These are phyloP conservation scores for Eutypella sp. DNA, from an alignment of 2,329 filamentous ascomycete genomes.

Conservation along the genomic window DNA sequence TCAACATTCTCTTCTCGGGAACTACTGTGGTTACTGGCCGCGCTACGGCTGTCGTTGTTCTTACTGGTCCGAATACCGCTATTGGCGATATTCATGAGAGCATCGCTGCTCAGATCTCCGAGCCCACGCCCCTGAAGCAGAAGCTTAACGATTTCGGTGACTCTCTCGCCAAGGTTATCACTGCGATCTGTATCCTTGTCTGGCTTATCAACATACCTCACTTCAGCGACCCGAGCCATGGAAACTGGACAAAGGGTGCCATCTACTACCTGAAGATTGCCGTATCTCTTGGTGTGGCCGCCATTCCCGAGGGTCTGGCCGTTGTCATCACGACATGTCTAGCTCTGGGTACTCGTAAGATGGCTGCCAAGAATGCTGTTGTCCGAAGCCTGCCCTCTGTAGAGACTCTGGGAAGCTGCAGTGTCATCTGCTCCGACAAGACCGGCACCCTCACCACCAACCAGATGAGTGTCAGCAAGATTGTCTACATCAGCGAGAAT, in stretches of 20 bases:
- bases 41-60: constrained; percentile 82
- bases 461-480: constrained; percentile 96
- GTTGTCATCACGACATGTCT: constrained; percentile 99
- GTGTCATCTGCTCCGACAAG: constrained; percentile 99
- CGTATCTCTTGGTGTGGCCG: constrained; percentile 93
- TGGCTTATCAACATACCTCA: constrained; percentile 99
- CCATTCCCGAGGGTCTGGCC: constrained; percentile 94
- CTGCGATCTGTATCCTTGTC: constrained; percentile 89
- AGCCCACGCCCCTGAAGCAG: constrained; percentile 94
- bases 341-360: constrained; percentile 92
- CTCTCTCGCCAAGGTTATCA: constrained; percentile 94
- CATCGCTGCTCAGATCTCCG: constrained; percentile 95
- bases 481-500: constrained; percentile 74
- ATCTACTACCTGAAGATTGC: constrained; percentile 99
- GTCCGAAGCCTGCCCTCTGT: constrained; percentile 95
- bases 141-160: constrained; percentile 99
- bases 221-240: constrained; percentile 91
- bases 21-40: constrained; percentile 95
- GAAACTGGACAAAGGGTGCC: constrained; percentile 90
- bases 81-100: constrained; percentile 99
- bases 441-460: constrained; percentile 97
- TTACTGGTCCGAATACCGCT: constrained; percentile 85
- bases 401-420: constrained; percentile 97
- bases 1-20: constrained; percentile 97
- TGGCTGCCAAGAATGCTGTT: constrained; percentile 97